These are phyloP conservation scores for Dactylorhiza incarnata DNA, from an alignment of 106 monocot species.

Conservation along the genomic window DNA sequence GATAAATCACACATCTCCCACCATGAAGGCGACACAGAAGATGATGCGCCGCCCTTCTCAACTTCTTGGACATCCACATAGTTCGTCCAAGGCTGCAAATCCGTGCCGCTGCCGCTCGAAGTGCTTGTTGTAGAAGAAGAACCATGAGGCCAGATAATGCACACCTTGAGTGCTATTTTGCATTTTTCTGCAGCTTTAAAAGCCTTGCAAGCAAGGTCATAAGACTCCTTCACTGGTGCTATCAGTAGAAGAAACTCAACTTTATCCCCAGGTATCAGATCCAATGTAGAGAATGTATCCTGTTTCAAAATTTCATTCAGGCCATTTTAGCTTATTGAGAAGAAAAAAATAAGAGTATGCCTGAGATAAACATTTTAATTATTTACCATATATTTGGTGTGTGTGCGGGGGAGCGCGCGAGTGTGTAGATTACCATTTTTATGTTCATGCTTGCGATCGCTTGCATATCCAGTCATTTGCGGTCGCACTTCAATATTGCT, in stretches of 20 bases:
- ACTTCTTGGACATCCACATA: slow-evolving; percentile 74
- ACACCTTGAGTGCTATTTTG: slow-evolving; percentile 45
- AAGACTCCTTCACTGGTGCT: slow-evolving; percentile 69
- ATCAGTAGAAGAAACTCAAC: slow-evolving; percentile 81
- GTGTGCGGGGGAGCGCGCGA: no score
- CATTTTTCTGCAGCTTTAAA: slow-evolving; percentile 37
- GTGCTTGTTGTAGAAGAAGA: slow-evolving; percentile 19
- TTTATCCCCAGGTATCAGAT: slow-evolving; percentile 68
- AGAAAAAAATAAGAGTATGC: no score
- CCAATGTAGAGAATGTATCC: slow-evolving; percentile 73
- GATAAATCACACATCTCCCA: slow-evolving; percentile 74
- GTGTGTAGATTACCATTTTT: no score
- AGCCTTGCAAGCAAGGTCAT: slow-evolving; percentile 49
- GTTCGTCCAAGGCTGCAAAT: slow-evolving; percentile 40
- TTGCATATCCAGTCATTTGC: no score
- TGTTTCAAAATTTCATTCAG: slow-evolving; percentile 16
- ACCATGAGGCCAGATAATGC: slow-evolving; percentile 73
- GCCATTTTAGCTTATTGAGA: neutral
- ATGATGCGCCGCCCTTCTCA: neutral
- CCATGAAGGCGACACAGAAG: slow-evolving; percentile 44
- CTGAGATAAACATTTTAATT: no score
- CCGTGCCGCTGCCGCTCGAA: slow-evolving; percentile 15
- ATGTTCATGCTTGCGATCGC: no score
- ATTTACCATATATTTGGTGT: no score
- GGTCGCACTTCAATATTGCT: no score